Base-by-base conservation (phyloP, 345 rosid species). In the Luvunga scandens region DNA sequence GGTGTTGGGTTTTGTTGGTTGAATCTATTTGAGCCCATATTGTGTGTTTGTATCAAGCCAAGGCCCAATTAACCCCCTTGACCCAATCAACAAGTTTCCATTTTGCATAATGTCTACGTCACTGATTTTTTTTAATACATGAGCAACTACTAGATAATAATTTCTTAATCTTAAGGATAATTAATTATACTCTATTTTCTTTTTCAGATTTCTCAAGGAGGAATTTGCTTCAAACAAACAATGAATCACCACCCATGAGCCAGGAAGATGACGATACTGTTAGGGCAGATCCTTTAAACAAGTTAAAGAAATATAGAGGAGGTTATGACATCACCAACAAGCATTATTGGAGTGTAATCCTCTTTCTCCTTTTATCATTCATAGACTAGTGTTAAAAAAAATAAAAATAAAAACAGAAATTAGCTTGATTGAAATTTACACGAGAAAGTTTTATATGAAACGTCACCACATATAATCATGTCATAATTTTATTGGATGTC, bases 341-440 rank as follows among this genome's bases (percentile, higher is more conserved):
- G 72, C 91, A 92, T 59, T 92, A 92, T 39, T 92, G 96, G 94
- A 92, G 88, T 82, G 96, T 92, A 90, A 89, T 72, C 64, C 66
- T 48, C 76, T 69, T 19, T 78, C 62, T 24, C 36, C 36, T 9
- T 57, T 25, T 65, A 10, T 74, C 50, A n/a, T 38, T 34, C 6
- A 42, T 24, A 55, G 12, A 63, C 42, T 24, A 38, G 2, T 16
- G 7, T 28, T 28, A 28, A 61, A 61, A 61, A 12, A 42, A 42
- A 28, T 27, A 61, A 61, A 12, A 42, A 42, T 42, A 10, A 42
- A 42, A 42, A 42, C 9, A 7, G 10, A 42, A 42, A 9, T 42
- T 42, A 14, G 2, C 10, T 42, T 42, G 48, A 42, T 10, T 14
- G 10, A 42, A 42, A 42, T 42, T 42, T 42, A 42, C 48, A 42